Conservation (phyloP, 1,284 basidiomycete species). For the Malassezia pachydermatis region DNA sequence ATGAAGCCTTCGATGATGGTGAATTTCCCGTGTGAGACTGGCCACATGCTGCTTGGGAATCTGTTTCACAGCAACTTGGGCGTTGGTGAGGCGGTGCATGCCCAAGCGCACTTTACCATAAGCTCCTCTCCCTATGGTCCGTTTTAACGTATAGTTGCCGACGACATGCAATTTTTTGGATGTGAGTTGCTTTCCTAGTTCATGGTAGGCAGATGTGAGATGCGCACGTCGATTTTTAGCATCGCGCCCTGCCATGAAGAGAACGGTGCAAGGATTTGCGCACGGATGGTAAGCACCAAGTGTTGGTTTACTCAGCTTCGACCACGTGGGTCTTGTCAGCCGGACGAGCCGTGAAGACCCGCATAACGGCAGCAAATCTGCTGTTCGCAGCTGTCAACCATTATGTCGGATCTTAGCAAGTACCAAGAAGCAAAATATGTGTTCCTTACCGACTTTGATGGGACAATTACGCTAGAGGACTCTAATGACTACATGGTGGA, state of each 20-base stretch:
- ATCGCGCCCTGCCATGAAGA: background rate
- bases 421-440: constrained; percentile 42
- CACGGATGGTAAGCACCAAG: no score
- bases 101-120: constrained; percentile 84
- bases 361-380: no score
- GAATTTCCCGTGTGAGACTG: constrained; percentile 86
- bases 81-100: constrained; percentile 69
- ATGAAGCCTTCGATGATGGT: constrained; percentile 91
- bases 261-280: no score
- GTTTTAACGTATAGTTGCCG: constrained; percentile 88
- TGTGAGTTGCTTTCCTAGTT: constrained; percentile 85
- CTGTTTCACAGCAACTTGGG: constrained; percentile 76
- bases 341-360: no score
- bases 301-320: no score
- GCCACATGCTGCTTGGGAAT: constrained; percentile 70
- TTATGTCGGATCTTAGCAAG: constrained; percentile 20
- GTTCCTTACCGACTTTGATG: constrained; percentile 47
- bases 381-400: background rate
- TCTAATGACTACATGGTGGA: constrained; percentile 49
- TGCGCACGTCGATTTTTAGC: constrained; percentile 8
- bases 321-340: no score
- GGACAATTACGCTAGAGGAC: constrained; percentile 42
- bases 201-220: constrained; percentile 87
- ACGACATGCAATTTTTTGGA: constrained; percentile 78
- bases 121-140: constrained; percentile 88